Conservation (phyloP, 371 early-diverging fungal species). For the Apophysomyces elegans region DNA sequence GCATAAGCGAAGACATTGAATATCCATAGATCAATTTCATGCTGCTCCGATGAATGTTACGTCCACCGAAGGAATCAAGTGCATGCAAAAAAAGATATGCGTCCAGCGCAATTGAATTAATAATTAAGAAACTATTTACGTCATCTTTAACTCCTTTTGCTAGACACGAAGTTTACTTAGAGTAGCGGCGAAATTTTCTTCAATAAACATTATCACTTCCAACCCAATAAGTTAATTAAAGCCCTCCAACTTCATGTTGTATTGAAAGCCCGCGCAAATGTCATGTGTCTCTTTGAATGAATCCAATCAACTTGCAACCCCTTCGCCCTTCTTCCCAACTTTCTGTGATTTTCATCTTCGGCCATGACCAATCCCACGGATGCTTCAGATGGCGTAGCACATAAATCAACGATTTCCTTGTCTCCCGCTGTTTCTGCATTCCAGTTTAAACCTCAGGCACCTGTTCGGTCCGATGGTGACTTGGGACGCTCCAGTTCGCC, state of each 20-base stretch:
- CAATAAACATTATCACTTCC: too few species aligned
- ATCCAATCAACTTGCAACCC: not conserved
- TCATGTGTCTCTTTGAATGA: slow-evolving; percentile 7
- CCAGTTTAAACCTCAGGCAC: slow-evolving; percentile 27
- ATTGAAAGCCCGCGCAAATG: slow-evolving; percentile 11
- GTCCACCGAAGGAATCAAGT: too few species aligned
- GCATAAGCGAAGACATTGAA: too few species aligned
- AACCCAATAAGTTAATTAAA: too few species aligned
- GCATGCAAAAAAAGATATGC: too few species aligned
- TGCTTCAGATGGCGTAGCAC: slow-evolving; percentile 34
- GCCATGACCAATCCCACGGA: slow-evolving; percentile 22
- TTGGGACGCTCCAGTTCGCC: slow-evolving; percentile 15
- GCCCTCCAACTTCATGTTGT: not conserved
- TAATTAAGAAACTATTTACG: too few species aligned
- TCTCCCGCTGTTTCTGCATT: slow-evolving; percentile 46
- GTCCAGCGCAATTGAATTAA: too few species aligned
- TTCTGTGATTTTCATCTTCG: not conserved
- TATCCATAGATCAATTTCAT: too few species aligned
- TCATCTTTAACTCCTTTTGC: too few species aligned
- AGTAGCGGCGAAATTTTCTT: too few species aligned
- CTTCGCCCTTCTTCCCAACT: slow-evolving; percentile 4
- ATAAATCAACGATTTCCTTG: slow-evolving; percentile 17
- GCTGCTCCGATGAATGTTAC: too few species aligned
- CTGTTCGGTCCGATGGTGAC: slow-evolving; percentile 23
- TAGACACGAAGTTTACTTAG: too few species aligned